These are phyloP conservation scores for Cadophora sp. DNA, from an alignment of 2,329 filamentous ascomycete species.

Conservation along the genomic window DNA sequence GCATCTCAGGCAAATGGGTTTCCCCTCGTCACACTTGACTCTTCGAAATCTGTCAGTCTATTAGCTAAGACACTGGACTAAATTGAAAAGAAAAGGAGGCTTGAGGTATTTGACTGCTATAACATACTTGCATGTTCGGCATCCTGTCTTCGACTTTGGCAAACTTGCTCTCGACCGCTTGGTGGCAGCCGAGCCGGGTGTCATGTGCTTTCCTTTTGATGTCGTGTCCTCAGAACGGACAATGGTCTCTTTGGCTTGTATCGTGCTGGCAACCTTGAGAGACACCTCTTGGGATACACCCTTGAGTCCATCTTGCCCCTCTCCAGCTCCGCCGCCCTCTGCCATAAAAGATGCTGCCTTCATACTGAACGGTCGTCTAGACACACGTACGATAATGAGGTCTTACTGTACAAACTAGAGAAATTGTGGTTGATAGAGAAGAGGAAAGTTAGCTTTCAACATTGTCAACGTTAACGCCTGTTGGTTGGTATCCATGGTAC, in stretches of 20 bases:
- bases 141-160: neutral
- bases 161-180: neutral
- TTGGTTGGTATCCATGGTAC: no score
- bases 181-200: neutral
- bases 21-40: slow-evolving; percentile 69
- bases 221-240: neutral
- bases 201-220: neutral
- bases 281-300: neutral
- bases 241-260: neutral
- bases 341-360: neutral
- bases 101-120: neutral
- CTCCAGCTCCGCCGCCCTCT: neutral
- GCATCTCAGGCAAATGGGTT: slow-evolving; percentile 65
- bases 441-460: no score
- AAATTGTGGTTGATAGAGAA: no score
- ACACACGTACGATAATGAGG: no score
- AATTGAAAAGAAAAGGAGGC: no score
- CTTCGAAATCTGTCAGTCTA: slow-evolving; percentile 47
- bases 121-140: slow-evolving; percentile 7
- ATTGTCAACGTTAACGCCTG: no score
- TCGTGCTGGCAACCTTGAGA: neutral
- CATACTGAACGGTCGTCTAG: no score
- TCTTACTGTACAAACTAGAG: no score
- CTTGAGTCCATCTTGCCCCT: neutral
- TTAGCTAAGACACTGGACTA: neutral